Evolutionary conservation across 495 filamentous ascomycete genomes (phyloP).

Genomic region (Penicillium canariense): DNA sequence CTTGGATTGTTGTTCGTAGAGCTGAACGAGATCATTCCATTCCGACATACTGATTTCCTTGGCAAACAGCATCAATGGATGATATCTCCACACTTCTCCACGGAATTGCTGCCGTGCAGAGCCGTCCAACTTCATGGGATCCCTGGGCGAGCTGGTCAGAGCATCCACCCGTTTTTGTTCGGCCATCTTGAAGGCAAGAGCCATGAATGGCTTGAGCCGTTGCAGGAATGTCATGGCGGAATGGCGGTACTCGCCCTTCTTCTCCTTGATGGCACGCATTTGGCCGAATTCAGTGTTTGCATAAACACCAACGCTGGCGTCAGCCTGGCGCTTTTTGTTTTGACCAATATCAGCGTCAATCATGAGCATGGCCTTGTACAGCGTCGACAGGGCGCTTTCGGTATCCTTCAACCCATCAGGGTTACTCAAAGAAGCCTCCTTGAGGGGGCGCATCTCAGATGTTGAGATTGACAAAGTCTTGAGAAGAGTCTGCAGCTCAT

Average conservation of each 20-base stretch:
- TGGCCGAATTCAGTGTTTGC: constrained; percentile 78
- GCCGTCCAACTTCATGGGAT: constrained; percentile 49
- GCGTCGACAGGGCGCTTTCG: constrained; percentile 69
- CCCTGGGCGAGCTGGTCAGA: constrained; percentile 42
- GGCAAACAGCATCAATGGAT: constrained; percentile 79
- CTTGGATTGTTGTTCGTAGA: constrained; percentile 74
- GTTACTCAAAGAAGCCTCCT: constrained; percentile 69
- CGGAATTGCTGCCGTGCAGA: constrained; percentile 52
- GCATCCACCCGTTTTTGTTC: constrained; percentile 62
- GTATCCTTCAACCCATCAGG: constrained; percentile 68
- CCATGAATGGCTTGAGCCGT: constrained; percentile 76
- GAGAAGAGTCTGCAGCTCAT: constrained; percentile 76
- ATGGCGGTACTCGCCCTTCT: constrained; percentile 79
- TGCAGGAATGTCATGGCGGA: constrained; percentile 71
- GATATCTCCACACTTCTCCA: constrained; percentile 73
- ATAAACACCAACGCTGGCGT: constrained; percentile 58
- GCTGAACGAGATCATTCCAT: constrained; percentile 73
- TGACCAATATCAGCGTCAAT: constrained; percentile 78
- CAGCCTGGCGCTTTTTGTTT: constrained; percentile 44
- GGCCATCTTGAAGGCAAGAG: constrained; percentile 72
- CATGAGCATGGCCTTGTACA: constrained; percentile 93
- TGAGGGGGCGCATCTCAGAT: constrained; percentile 68
- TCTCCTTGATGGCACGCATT: constrained; percentile 91
- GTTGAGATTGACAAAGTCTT: constrained; percentile 83
- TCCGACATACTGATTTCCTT: constrained; percentile 75